phyloP scores from a whole-genome alignment of 805 yeast genomes.

The Metschnikowia rubicola region DNA sequence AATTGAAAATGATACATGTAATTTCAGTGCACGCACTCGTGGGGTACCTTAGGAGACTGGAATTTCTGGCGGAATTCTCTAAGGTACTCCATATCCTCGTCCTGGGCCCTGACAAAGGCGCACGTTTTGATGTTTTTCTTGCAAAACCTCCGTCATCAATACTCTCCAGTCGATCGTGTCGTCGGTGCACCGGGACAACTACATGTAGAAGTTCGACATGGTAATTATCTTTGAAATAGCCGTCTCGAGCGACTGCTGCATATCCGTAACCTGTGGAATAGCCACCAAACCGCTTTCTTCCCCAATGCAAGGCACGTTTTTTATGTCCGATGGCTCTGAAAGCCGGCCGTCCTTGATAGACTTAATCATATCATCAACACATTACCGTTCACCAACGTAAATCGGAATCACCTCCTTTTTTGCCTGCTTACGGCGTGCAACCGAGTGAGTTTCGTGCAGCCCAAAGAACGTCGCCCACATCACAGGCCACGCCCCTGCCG shows the following conservation, averaged over 20 bases:
- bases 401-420: slow-evolving; percentile 67
- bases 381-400: slow-evolving; percentile 83
- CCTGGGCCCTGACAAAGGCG: slow-evolving; percentile 45
- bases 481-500: slow-evolving; percentile 46
- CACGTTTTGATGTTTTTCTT: slow-evolving; percentile 33
- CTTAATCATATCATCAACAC: slow-evolving; percentile 77
- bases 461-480: slow-evolving; percentile 86
- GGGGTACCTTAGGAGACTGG: slow-evolving; percentile 24
- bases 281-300: slow-evolving; percentile 65
- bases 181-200: slow-evolving; percentile 66
- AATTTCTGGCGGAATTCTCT: slow-evolving; percentile 44
- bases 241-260: slow-evolving; percentile 69
- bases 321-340: slow-evolving; percentile 76
- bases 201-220: slow-evolving; percentile 61
- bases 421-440: slow-evolving; percentile 62
- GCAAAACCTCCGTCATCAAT: slow-evolving; percentile 45
- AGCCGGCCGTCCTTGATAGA: slow-evolving; percentile 88
- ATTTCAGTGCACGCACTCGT: slow-evolving; percentile 36
- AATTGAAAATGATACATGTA: no score
- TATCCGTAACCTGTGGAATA: slow-evolving; percentile 29
- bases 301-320: slow-evolving; percentile 67
- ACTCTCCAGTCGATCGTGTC: slow-evolving; percentile 65
- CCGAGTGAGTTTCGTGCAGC: slow-evolving; percentile 7
- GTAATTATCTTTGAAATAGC: slow-evolving; percentile 69
- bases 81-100: slow-evolving; percentile 44